Evolutionary conservation across 805 yeast genomes (phyloP).

Genomic region (Peterozyma toletana): DNA sequence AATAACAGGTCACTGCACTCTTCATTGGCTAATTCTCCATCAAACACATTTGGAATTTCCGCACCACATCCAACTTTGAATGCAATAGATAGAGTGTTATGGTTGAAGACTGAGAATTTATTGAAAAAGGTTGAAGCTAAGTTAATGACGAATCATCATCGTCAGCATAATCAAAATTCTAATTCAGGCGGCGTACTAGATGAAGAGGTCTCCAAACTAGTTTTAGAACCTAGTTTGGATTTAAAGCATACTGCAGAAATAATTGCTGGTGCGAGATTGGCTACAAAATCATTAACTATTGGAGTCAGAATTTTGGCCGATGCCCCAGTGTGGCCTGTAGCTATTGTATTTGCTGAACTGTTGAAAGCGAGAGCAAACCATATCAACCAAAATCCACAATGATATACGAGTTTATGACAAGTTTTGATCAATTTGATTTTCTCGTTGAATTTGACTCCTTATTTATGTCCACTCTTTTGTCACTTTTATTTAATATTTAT

Average conservation of each 20-base stretch:
- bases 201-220: slow-evolving; percentile 41
- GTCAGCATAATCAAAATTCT: neutral
- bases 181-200: slow-evolving; percentile 33
- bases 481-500: no score
- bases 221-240: slow-evolving; percentile 36
- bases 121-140: slow-evolving; percentile 55
- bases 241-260: slow-evolving; percentile 36
- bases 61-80: slow-evolving; percentile 23
- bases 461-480: no score
- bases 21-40: slow-evolving; percentile 2
- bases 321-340: slow-evolving; percentile 84
- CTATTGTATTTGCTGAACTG: slow-evolving; percentile 74
- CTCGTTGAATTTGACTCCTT: no score
- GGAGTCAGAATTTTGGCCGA: slow-evolving; percentile 76
- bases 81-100: slow-evolving; percentile 49
- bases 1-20: slow-evolving; percentile 7
- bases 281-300: slow-evolving; percentile 51
- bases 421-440: no score
- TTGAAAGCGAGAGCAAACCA: slow-evolving; percentile 55
- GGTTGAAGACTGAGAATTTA: slow-evolving; percentile 57
- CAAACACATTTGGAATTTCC: slow-evolving; percentile 14
- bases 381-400: slow-evolving; percentile 14
- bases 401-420: no score
- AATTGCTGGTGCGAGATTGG: slow-evolving; percentile 41
- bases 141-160: slow-evolving; percentile 29